Evolutionary conservation across 306 rosid genomes (phyloP).

Genomic region (Luffa aegyptiaca): DNA sequence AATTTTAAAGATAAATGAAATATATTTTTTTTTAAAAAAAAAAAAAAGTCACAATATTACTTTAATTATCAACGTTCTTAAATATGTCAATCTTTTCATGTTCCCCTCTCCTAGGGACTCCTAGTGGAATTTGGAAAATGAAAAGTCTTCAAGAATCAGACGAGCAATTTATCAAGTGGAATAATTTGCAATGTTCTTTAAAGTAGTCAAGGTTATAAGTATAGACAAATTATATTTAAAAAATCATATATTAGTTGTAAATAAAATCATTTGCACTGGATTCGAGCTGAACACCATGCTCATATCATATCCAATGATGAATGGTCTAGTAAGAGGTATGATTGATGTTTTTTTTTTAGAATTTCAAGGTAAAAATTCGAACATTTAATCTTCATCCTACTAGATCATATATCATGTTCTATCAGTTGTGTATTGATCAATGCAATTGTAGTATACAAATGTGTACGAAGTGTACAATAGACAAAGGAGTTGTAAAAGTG

Average conservation of each 20-base stretch:
- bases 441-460: too few species aligned
- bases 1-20: background rate
- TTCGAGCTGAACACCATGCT: background rate
- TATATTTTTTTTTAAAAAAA: background rate
- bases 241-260: too few species aligned
- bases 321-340: background rate
- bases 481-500: too few species aligned
- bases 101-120: background rate
- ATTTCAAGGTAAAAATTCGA: background rate
- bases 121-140: background rate
- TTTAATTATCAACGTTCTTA: background rate
- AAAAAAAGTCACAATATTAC: background rate
- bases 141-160: background rate
- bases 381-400: too few species aligned
- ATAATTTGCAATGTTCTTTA: background rate
- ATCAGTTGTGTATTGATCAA: too few species aligned
- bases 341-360: background rate
- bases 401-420: too few species aligned
- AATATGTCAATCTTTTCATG: background rate
- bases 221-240: background rate
- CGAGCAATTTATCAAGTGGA: background rate
- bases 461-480: too few species aligned
- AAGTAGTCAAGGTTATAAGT: background rate
- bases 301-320: background rate
- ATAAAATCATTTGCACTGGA: background rate